Evolutionary conservation across 2,329 filamentous ascomycete genomes (phyloP), one percentile per base, ranked within the genome.

Genomic region (Sarocladium strictum): DNA sequence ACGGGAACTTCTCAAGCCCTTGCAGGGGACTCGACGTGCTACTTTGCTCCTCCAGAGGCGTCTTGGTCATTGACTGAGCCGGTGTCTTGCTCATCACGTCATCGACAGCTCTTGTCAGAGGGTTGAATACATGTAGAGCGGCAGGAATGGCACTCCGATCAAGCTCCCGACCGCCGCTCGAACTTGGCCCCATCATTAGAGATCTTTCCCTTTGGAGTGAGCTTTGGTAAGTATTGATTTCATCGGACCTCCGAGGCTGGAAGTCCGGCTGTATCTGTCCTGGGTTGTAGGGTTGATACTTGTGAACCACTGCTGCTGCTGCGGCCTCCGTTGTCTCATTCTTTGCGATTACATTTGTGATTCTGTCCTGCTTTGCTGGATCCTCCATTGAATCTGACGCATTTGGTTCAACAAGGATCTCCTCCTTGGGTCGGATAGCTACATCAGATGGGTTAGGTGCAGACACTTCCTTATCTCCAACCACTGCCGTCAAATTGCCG

Each of bases 1-100:
- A 59, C 4, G 58, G 58, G 19, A 57, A 53, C 47, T 59, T 58
- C 41, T 32, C 37, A 15, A 59, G 23, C 10, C 53, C 53, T 14
- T 45, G 33, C 14, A 7, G 15, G 11, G 19, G 10, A n/a, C 15
- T 7, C 38, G 21, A 7, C 3, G 17, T 17, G 7, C 7, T 19
- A 21, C 17, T 21, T 23, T 43, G 12, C 38, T 21, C 17, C 17
- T 21, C 38, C 6, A 7, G 38, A 23, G 19, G n/a, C 14, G 15
- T 11, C 7, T 9, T 9, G 14, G 9, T 10, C 35, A n/a, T 17
- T 38, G n/a, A n/a, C n/a, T n/a, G n/a, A n/a, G n/a, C n/a, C n/a
- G n/a, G n/a, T n/a, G n/a, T n/a, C n/a, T n/a, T n/a, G n/a, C n/a
- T 12, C 29, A 12, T 32, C 7, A 32, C 29, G 29, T 32, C 29